These are phyloP conservation scores for Aciculosporium take DNA, from an alignment of 2,329 filamentous ascomycete genomes.

Conservation along the genomic window DNA sequence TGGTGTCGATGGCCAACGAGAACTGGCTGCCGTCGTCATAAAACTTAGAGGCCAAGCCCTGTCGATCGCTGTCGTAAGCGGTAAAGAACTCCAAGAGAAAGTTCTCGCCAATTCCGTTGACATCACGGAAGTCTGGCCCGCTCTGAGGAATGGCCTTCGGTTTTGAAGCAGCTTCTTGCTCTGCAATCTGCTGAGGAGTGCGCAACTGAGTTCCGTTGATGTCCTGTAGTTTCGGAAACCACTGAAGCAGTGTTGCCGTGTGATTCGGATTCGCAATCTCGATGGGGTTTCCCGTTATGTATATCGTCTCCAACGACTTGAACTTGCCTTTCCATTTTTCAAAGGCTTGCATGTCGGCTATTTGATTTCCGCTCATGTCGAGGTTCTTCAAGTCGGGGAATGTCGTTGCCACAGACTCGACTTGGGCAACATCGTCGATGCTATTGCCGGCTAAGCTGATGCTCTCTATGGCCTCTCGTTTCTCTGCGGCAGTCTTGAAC, in stretches of 20 bases:
- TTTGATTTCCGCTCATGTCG: conserved; percentile 72
- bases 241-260: conserved; percentile 54
- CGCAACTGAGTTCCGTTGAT: conserved; percentile 65
- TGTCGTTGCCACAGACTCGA: conserved; percentile 61
- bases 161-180: conserved; percentile 33
- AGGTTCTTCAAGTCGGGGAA: conserved; percentile 80
- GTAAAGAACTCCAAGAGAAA: conserved; percentile 64
- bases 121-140: conserved; percentile 58
- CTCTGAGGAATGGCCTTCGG: conserved; percentile 46
- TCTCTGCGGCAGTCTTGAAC: conserved; percentile 58
- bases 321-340: conserved; percentile 70
- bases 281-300: conserved; percentile 65
- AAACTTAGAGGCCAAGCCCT: conserved; percentile 45
- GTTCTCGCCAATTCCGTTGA: conserved; percentile 56
- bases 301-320: conserved; percentile 62
- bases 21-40: conserved; percentile 69
- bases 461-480: conserved; percentile 65
- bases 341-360: conserved; percentile 53
- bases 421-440: conserved; percentile 55
- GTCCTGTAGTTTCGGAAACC: conserved; percentile 69
- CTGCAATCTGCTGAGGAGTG: conserved; percentile 53
- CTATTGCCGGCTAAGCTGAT: conserved; percentile 72
- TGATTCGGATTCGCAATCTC: conserved; percentile 45
- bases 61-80: conserved; percentile 59
- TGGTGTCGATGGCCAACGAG: conserved; percentile 58